Evolutionary conservation across 2,329 filamentous ascomycete species (phyloP).

Genomic region (Penicillium hordei): DNA sequence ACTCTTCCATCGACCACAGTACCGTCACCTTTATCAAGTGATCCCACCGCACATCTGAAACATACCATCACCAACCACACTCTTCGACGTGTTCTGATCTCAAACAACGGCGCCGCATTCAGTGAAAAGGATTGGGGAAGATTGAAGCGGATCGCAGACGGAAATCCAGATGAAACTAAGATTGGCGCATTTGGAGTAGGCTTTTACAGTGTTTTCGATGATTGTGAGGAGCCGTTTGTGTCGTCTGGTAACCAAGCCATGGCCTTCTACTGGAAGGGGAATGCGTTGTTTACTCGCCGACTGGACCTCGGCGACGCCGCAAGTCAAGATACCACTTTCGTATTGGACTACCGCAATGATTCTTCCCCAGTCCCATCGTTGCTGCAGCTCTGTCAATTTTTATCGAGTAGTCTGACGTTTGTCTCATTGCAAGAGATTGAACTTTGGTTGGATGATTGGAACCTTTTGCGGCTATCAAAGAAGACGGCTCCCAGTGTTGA

Average conservation of each 20-base stretch:
- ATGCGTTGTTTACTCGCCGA: constrained; percentile 89
- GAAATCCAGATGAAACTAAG: constrained; percentile 97
- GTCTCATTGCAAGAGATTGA: constrained; percentile 86
- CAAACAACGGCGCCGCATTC: constrained; percentile 89
- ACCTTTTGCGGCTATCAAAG: constrained; percentile 75
- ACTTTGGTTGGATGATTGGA: constrained; percentile 85
- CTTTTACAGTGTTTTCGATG: constrained; percentile 97
- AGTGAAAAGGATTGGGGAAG: constrained; percentile 88
- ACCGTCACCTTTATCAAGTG: constrained; percentile 65
- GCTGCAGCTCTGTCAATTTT: constrained; percentile 82
- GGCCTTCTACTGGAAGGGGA: constrained; percentile 99
- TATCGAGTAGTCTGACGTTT: constrained; percentile 94
- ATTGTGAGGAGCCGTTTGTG: constrained; percentile 96
- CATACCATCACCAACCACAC: constrained; percentile 85
- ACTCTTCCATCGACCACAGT: constrained; percentile 79
- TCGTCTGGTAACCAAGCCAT: constrained; percentile 90
- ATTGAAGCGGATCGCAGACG: constrained; percentile 95
- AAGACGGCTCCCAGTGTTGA: constrained; percentile 76
- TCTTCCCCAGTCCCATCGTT: constrained; percentile 85
- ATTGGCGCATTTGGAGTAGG: constrained; percentile 98
- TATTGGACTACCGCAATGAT: constrained; percentile 87
- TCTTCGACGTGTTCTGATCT: constrained; percentile 79
- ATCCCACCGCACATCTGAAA: constrained; percentile 71
- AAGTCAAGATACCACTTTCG: constrained; percentile 79
- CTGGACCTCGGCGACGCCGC: constrained; percentile 67